Base-by-base conservation (phyloP, 768 basidiomycete species). In the Mycena galericulata region DNA sequence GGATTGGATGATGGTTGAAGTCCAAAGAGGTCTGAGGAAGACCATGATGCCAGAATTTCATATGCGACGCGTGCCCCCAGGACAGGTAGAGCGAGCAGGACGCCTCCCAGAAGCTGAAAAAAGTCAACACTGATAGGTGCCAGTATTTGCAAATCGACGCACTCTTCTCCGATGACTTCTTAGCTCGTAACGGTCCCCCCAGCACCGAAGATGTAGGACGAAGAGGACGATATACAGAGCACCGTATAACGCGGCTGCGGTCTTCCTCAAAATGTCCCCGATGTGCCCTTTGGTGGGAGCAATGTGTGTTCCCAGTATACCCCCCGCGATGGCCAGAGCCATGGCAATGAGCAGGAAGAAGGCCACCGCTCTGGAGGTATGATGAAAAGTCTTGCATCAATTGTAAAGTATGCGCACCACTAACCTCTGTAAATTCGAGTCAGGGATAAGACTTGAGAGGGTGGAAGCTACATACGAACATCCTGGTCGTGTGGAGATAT, bases 1-100 rank as follows among this genome's bases (percentile, higher is more conserved):
- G 79, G 68, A 68, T 85, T 85, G 24, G 78, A 67, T 10, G 84
- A 83, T 30, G 74, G 77, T 51, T 77, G 47, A 30, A 66, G 51
- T 59, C 83, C 86, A 54, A 84, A 81, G 51, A 82, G 73, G 67
- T 84, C 83, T 15, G 83, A 80, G 18, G 90, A 79, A 24, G 89
- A 89, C 80, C 86, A 92, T 8, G 85, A 85, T 29, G 86, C 82
- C 45, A 92, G 82, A 38, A 92, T 77, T 47, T 85, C 82, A 73
- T 92, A 92, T n/a, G 82, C 80, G 63, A 85, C 82, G 60, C 86
- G 84, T 36, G 87, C 85, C 20, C 85, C 87, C 34, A 92, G 80
- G 77, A 91, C 87, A 6, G 90, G 90, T 17, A 92, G 79, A 11
- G 88, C 89, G 51, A 79, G 29, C 24, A 87, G 80, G 49, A 91